Base-by-base conservation (phyloP, 192 early-diverging fungal species). In the Umbelopsis sp. region DNA sequence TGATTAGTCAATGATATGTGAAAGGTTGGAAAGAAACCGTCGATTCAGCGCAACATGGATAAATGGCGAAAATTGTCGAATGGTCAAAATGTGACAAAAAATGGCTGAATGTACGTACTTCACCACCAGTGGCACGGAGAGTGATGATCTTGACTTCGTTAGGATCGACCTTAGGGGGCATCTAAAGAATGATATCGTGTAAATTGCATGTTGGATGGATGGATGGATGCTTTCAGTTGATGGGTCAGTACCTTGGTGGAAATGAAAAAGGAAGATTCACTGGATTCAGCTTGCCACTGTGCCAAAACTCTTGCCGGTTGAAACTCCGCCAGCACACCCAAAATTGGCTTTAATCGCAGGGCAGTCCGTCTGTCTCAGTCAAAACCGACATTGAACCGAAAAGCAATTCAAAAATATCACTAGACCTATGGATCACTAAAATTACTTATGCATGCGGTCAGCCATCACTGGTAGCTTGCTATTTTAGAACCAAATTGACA, bases 81-180 rank as follows among this genome's bases (percentile, higher is more conserved):
- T 11, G 30, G 25, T 52, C 51, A 5, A 69, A 33, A 69, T 68
- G 4, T 27, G 4, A 2, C 3, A 30, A 30, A 45, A 25, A 33
- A n/a, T 12, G 50, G 46, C 30, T 21, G 6, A 53, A n/a, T 13
- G 25, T 75, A 75, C 74, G 55, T 61, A 61, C 55, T 81, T 84
- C 96, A 88, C 96, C 96, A 90, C 96, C 97, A 78, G 95, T 97
- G 75, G 95, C 89, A 77, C 97, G 91, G 86, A 99, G 93, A 85
- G 94, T 92, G 84, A 98, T 88, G 71, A 85, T 84, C 80, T 87
- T 88, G 74, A 94, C 82, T 79, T 88, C 91, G 75, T 73, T 82
- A 68, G 94, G 89, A 82, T 95, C 94, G 80, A 92, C 85, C 89
- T 95, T 94, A 81, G 93, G 94, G 72, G 94, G 94, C 74, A 76